Evolutionary conservation across 352 stramenopile species (phyloP).

Genomic region (Phytopythium litorale): DNA sequence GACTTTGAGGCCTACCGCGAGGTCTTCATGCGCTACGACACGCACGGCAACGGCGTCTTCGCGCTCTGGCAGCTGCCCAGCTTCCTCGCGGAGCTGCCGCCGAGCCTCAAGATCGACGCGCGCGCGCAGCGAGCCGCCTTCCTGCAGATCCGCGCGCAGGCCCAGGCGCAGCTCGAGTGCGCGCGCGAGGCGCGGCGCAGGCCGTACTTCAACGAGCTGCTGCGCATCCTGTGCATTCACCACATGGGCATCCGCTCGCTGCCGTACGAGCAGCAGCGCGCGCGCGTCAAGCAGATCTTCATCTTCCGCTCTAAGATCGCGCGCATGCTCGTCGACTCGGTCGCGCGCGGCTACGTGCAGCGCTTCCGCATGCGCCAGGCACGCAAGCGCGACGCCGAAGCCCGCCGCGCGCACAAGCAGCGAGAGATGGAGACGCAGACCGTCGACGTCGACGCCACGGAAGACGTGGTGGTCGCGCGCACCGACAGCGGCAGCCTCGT

Average conservation of each 20-base stretch:
- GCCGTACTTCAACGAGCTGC: slow-evolving; percentile 74
- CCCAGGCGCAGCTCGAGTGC: slow-evolving; percentile 46
- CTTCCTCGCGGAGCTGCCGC: slow-evolving; percentile 55
- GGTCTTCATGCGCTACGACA: slow-evolving; percentile 65
- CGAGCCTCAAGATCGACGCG: slow-evolving; percentile 41
- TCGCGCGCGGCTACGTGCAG: slow-evolving; percentile 59
- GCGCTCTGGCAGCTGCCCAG: slow-evolving; percentile 60
- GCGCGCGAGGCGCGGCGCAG: slow-evolving; percentile 28
- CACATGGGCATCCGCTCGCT: slow-evolving; percentile 76
- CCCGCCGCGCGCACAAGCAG: neutral
- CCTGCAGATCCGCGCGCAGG: slow-evolving; percentile 64
- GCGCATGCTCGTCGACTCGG: slow-evolving; percentile 70
- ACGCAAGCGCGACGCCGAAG: slow-evolving; percentile 1
- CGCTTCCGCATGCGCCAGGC: slow-evolving; percentile 38
- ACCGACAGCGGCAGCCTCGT: slow-evolving; percentile 3
- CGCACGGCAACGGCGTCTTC: slow-evolving; percentile 44
- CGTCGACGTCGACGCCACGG: neutral
- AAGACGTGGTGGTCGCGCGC: neutral
- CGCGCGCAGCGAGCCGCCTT: slow-evolving; percentile 46
- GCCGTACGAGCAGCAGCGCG: slow-evolving; percentile 75
- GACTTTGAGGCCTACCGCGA: slow-evolving; percentile 74
- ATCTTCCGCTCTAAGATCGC: slow-evolving; percentile 75
- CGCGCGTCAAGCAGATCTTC: slow-evolving; percentile 84
- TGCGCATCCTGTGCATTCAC: slow-evolving; percentile 74
- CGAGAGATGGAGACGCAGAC: slow-evolving; percentile 2